Evolutionary conservation across 1,284 basidiomycete genomes (phyloP), one percentile per base, ranked within the genome.

Genomic region (Pseudozyma tsukubaensis): DNA sequence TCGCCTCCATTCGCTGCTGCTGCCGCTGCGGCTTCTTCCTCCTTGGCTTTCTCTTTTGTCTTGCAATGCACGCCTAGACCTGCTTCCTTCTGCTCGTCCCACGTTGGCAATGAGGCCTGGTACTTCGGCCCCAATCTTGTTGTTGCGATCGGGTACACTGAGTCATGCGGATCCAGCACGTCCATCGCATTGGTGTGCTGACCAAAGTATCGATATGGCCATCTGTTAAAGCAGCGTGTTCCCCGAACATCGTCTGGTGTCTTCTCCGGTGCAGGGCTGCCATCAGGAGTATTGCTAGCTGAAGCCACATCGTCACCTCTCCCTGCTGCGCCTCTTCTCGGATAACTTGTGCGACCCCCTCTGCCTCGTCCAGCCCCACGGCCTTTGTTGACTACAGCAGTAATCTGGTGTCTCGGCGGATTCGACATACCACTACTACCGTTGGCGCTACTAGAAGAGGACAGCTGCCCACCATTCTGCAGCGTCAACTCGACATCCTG

Each of bases 171-270:
- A 87, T 97, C 94, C 91, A 81, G 63, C 13, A 74, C 71, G 61
- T 79, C 63, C 45, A 64, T 73, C 21, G 93, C 94, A 37, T 92
- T 89, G 1, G 94, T 97, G 85, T 95, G 92, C 85, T 92, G 89
- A 13, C 94, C 94, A 86, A 97, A 97, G 86, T 97, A 97, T 63
- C 94, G 89, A 86, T 94, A 97, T 1, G 94, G 94, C 94, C 94
- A 97, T 88, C 93, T 91, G 82, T 94, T 93, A 84, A 91, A 95
- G 65, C 82, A 83, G n/a, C 86, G 93, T 89, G 84, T 91, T 90
- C 85, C 83, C 14, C 75, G 75, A n/a, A 80, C 58, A 53, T 84
- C 83, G 42, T 79, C 80, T 2, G 57, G 44, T 4, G 73, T 80
- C 67, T 69, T 71, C 19, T 72, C 72, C 2, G 71, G 78, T 12